These are phyloP conservation scores for Beauveria asiatica DNA, from an alignment of 2,329 filamentous ascomycete species.

Conservation along the genomic window DNA sequence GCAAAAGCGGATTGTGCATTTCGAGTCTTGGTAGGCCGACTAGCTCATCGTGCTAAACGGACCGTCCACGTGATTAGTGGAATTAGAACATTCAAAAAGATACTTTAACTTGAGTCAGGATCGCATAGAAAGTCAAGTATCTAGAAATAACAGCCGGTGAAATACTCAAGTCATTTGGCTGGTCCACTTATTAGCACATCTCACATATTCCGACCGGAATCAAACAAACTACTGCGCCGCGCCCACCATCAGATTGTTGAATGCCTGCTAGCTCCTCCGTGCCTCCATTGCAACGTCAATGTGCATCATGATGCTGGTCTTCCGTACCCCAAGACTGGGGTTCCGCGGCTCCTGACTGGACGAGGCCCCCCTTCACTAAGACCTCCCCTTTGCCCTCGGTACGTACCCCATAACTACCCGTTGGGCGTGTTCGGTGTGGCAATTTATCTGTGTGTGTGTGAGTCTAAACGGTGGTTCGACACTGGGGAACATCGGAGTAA, in stretches of 20 bases:
- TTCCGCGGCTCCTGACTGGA: constrained; percentile 2
- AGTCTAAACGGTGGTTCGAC: background rate
- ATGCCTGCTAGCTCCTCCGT: background rate
- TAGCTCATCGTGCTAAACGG: too few relatives aligned
- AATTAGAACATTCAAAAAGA: too few relatives aligned
- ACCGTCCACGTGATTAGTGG: too few relatives aligned
- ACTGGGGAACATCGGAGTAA: background rate
- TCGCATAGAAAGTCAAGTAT: too few relatives aligned
- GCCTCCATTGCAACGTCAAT: background rate
- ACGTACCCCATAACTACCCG: background rate
- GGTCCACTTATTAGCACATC: too few relatives aligned
- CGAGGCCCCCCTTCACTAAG: background rate
- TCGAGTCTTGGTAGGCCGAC: too few relatives aligned
- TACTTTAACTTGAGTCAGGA: too few relatives aligned
- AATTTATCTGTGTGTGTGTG: background rate
- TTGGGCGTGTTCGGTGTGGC: background rate
- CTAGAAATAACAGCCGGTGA: too few relatives aligned
- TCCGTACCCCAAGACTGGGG: background rate
- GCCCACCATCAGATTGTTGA: background rate
- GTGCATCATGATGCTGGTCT: background rate
- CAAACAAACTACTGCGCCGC: background rate
- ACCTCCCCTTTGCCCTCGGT: background rate
- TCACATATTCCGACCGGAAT: constrained; percentile 6
- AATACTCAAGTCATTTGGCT: too few relatives aligned
- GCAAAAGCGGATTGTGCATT: constrained; percentile 1